Conservation (phyloP, 2,329 filamentous ascomycete genomes). For the Neocatenulostroma microsporum region DNA sequence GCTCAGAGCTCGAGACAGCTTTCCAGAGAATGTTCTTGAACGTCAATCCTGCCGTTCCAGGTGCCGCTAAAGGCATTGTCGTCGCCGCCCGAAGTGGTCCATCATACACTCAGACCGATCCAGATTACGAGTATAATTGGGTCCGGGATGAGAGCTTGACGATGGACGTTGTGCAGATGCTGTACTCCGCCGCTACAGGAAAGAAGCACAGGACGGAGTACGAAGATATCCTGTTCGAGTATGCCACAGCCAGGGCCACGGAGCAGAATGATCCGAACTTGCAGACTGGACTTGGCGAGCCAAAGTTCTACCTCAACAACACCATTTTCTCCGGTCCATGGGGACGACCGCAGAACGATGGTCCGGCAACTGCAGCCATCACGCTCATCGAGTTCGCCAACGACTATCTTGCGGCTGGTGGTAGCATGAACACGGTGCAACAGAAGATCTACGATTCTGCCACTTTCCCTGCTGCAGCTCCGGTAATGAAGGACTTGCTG, state of each 20-base stretch:
- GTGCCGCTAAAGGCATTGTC: conserved; percentile 24
- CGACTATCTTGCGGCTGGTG: conserved; percentile 22
- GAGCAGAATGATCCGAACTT: conserved; percentile 28
- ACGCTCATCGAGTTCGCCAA: conserved; percentile 27
- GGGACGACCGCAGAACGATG: conserved; percentile 30
- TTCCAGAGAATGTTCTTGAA: conserved; percentile 27
- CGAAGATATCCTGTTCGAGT: conserved; percentile 21
- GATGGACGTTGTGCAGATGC: conserved; percentile 23
- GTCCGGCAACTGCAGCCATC: conserved; percentile 26
- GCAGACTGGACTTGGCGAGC: conserved; percentile 26
- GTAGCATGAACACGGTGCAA: conserved; percentile 19
- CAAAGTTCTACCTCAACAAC: conserved; percentile 29
- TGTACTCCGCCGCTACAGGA: conserved; percentile 22
- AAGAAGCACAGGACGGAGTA: conserved; percentile 15
- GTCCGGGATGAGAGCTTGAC: conserved; percentile 25
- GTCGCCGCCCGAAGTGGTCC: conserved; percentile 26
- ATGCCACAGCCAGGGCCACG: conserved; percentile 21
- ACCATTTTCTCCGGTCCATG: conserved; percentile 25
- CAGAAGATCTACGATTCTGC: conserved; percentile 25
- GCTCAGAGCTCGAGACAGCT: conserved; percentile 19
- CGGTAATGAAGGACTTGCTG: conserved; percentile 23
- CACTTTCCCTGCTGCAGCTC: conserved; percentile 17
- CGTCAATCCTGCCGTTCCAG: conserved; percentile 25
- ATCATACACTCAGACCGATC: conserved; percentile 18
- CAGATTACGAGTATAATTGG: conserved; percentile 30